A percentile compares a stretch with the other conserved stretches of the same genome.
These are phyloP conservation scores for Chrysanthemum lavandulifolium DNA, from an alignment of 129 eudicot species.

Conservation along the genomic window DNA sequence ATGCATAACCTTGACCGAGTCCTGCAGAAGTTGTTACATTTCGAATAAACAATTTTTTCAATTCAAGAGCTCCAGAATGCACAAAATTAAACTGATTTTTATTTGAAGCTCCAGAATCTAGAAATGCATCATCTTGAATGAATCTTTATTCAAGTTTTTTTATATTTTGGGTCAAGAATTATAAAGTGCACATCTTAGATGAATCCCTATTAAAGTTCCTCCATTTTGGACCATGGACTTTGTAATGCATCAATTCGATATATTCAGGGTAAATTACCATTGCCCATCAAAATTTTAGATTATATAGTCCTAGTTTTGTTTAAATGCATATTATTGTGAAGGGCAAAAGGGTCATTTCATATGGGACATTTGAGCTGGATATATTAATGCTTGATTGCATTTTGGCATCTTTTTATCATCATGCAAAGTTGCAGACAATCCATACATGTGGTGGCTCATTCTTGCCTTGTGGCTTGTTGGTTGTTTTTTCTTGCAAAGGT, in stretches of 20 bases:
- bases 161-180: conserved; percentile 14
- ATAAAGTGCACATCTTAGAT: background rate
- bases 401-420: conserved; percentile 23
- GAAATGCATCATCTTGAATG: background rate
- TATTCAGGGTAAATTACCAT: too few relatives aligned
- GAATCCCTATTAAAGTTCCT: background rate
- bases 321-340: conserved; percentile 7
- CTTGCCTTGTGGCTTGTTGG: conserved; percentile 19
- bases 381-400: conserved; percentile 22
- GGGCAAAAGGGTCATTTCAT: conserved; percentile 24
- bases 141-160: conserved; percentile 17
- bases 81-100: too few relatives aligned
- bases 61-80: too few relatives aligned
- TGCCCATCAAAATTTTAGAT: background rate
- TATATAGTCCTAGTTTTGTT: background rate
- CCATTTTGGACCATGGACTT: conserved; percentile 20
- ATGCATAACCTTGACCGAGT: background rate
- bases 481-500: conserved; percentile 7
- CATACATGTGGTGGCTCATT: conserved; percentile 30
- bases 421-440: conserved; percentile 23
- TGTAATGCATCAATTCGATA: background rate
- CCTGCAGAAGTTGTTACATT: background rate
- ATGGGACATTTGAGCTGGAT: conserved; percentile 25
- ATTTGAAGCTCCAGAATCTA: background rate
- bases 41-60: background rate